Evolutionary conservation across 2,329 filamentous ascomycete genomes (phyloP).

Genomic region (Penicillium polonicum): DNA sequence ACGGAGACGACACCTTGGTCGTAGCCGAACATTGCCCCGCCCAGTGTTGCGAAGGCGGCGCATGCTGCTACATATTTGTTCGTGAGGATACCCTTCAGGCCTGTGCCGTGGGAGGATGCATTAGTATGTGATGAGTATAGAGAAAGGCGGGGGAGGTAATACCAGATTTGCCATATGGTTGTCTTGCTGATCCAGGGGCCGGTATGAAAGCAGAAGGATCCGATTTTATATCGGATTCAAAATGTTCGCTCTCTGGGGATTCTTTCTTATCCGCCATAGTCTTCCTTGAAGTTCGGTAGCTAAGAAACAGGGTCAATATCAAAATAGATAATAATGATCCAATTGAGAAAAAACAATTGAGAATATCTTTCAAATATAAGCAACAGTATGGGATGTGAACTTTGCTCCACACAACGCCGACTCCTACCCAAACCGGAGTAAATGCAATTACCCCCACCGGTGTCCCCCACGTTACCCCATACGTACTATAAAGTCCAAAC

Average conservation of each 20-base stretch:
- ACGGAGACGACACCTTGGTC: constrained; percentile 45
- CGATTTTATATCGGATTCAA: not conserved
- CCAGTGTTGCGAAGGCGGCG: constrained; percentile 50
- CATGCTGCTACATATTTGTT: constrained; percentile 52
- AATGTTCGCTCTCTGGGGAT: not conserved
- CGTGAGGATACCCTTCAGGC: constrained; percentile 47
- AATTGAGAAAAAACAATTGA: not conserved
- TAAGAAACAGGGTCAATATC: not conserved
- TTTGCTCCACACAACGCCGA: not conserved
- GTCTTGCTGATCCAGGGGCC: not conserved
- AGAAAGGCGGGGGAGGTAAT: not conserved
- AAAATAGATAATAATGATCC: not conserved
- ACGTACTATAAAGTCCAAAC: not conserved
- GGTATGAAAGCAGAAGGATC: not conserved
- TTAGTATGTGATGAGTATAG: not conserved
- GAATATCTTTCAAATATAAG: not conserved
- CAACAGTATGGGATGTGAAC: not conserved
- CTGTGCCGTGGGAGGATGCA: constrained; percentile 10
- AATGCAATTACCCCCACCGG: not conserved
- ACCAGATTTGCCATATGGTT: constrained; percentile 4
- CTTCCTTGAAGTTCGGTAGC: not conserved
- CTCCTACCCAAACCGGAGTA: not conserved
- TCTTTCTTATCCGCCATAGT: constrained; percentile 1
- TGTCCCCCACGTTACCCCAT: not conserved
- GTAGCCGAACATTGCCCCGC: constrained; percentile 51